Base-by-base conservation (phyloP, 176 grass and related monocot genomes). In the Dendrocalamus sinicus region DNA sequence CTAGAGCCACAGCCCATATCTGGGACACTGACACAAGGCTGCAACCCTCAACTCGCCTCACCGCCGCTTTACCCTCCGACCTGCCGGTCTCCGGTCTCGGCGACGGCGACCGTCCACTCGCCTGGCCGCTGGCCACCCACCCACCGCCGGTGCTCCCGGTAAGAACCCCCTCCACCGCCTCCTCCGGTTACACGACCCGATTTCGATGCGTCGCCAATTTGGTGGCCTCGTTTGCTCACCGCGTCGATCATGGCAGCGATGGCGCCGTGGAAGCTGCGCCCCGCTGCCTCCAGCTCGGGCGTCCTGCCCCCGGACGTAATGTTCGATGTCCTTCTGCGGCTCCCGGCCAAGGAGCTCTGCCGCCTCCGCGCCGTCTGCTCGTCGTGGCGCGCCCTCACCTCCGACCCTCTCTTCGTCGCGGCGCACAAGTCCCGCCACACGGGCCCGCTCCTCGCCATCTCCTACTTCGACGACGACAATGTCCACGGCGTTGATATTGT, bases 301-400 rank as follows among this genome's bases (percentile, higher is more conserved):
- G 72, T 13, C 53, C 35, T 85, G 37, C 32, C 62, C n/a, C 9
- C 17, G 7, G 83, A 85, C 37, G 83, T 37, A 35, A 62, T 69
- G 9, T 57, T 22, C 62, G 83, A 85, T 62, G 68, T 85, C 62
- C 50, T 85, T 35, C 83, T 85, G 35, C 83, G 62, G 3, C 73
- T 85, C 35, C 37, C 83, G 10, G 62, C 73, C 32, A 85, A 20
- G 83, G 83, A 85, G 2, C 35, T 85, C 23, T 77, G 83, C 83
- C 53, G 53, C 53, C 53, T 55, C 53, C 53, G 53, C 17, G 19
- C 53, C 17, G 53, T 55, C 53, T 55, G 83, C 73, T 62, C n/a
- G 22, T 54, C 60, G 35, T 85, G 83, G 83, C 62, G 73, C 35
- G 66, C 83, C 22, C 8, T 85, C 60, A 16, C 73, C 15, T 32